phyloP scores from a whole-genome alignment of 1,139 yeast genomes.

The Magnusiomyces suaveolens region DNA sequence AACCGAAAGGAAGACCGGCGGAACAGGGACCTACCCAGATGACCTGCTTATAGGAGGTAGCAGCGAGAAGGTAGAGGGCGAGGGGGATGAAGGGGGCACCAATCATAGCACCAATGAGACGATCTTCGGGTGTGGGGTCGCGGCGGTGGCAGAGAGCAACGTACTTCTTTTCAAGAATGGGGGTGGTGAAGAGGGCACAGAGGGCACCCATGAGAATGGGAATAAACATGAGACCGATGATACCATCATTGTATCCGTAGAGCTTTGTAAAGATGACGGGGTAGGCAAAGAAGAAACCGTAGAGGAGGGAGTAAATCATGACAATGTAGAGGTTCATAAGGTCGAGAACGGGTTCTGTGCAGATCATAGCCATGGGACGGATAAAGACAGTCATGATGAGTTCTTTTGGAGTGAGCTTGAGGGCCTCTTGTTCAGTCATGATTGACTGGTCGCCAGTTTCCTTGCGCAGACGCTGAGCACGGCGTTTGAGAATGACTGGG shows the following conservation, averaged over 20 bases:
- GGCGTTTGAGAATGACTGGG: constrained; percentile 66
- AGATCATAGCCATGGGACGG: constrained; percentile 64
- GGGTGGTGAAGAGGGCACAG: constrained; percentile 65
- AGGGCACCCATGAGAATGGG: constrained; percentile 82
- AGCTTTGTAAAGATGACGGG: constrained; percentile 61
- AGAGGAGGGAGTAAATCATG: constrained; percentile 72
- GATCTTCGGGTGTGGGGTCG: constrained; percentile 75
- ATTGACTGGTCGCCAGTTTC: constrained; percentile 74
- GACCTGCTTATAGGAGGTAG: constrained; percentile 67
- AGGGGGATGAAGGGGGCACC: constrained; percentile 87
- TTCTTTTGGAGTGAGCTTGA: constrained; percentile 55
- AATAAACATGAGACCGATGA: constrained; percentile 63
- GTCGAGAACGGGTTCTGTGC: constrained; percentile 76
- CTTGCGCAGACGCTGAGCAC: constrained; percentile 61
- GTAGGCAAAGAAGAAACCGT: constrained; percentile 85
- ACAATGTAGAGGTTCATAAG: constrained; percentile 79
- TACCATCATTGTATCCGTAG: constrained; percentile 53
- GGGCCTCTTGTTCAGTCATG: constrained; percentile 88
- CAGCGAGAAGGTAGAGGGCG: constrained; percentile 80
- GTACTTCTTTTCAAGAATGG: constrained; percentile 57
- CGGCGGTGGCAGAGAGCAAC: constrained; percentile 44
- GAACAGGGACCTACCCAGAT: constrained; percentile 96
- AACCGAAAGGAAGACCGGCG: constrained; percentile 80
- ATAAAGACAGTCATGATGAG: constrained; percentile 56
- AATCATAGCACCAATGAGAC: constrained; percentile 78